Evolutionary conservation across 2,329 filamentous ascomycete genomes (phyloP).

Genomic region (Parafenestella ontariensis): DNA sequence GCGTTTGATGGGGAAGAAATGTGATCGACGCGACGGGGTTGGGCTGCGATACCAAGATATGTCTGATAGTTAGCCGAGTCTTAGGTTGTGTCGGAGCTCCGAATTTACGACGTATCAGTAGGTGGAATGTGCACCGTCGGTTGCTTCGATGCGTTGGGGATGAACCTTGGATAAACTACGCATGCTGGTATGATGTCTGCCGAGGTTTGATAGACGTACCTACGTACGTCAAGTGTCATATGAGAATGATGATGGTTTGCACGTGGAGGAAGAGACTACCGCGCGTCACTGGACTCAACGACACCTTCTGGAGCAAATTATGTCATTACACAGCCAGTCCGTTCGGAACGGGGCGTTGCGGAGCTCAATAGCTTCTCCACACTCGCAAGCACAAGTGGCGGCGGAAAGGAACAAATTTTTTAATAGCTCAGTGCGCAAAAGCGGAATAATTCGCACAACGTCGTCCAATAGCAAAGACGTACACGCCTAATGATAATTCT

Average conservation of each 20-base stretch:
- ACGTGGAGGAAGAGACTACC: neutral
- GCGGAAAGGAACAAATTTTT: neutral
- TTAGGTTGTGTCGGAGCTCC: too few species aligned
- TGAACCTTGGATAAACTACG: too few species aligned
- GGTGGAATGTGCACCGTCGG: too few species aligned
- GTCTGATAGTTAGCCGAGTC: too few species aligned
- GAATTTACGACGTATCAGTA: too few species aligned
- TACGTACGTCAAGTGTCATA: neutral
- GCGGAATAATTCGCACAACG: too few species aligned
- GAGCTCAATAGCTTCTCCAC: neutral
- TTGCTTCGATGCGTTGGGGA: too few species aligned
- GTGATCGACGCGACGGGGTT: neutral
- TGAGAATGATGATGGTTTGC: neutral
- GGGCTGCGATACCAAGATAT: neutral
- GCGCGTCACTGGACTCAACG: neutral
- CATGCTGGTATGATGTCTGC: too few species aligned
- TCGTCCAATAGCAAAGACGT: neutral
- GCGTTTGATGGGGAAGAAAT: too few species aligned
- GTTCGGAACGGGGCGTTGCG: conserved; percentile 6
- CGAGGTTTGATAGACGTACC: neutral
- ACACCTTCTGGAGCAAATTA: neutral
- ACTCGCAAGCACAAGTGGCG: neutral
- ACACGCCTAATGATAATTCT: neutral
- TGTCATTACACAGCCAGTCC: neutral
- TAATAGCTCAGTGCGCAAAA: neutral